phyloP scores from a whole-genome alignment of 1,139 yeast species.

The Lodderomyces margitis region DNA sequence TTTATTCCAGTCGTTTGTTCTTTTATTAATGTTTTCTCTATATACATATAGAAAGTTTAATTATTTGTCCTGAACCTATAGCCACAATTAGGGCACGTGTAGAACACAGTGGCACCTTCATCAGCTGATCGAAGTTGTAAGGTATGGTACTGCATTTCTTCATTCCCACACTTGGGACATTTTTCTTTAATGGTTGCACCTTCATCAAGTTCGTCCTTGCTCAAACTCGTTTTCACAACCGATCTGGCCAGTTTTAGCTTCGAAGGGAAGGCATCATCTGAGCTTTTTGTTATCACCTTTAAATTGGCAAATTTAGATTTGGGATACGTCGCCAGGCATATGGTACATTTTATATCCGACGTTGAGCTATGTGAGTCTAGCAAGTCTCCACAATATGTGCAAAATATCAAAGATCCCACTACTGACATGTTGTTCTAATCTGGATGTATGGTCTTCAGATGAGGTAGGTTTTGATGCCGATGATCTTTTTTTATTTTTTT shows the following conservation, averaged over 20 bases:
- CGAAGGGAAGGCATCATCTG: conserved; percentile 93
- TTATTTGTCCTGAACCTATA: conserved; percentile 93
- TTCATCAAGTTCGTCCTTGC: conserved; percentile 77
- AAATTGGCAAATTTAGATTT: conserved; percentile 65
- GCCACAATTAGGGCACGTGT: conserved; percentile 91
- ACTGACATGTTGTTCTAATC: conserved; percentile 63
- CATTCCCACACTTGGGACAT: conserved; percentile 97
- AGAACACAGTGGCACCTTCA: conserved; percentile 96
- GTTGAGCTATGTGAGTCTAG: conserved; percentile 64
- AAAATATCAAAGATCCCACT: conserved; percentile 91
- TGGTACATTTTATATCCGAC: conserved; percentile 55
- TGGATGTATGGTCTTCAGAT: conserved; percentile 4
- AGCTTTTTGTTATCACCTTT: conserved; percentile 81
- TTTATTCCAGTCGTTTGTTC: background rate
- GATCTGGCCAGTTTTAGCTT: conserved; percentile 76
- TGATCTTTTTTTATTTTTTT: background rate
- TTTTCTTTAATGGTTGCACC: conserved; percentile 96
- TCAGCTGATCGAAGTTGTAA: conserved; percentile 96
- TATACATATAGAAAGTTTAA: conserved; percentile 22
- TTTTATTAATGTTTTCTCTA: conserved; percentile 6
- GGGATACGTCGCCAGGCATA: conserved; percentile 63
- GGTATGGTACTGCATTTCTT: conserved; percentile 97
- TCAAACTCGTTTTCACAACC: conserved; percentile 81
- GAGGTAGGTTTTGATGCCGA: background rate
- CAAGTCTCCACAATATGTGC: conserved; percentile 90